Conservation (phyloP, 805 yeast species). For the Lachancea fermentati region DNA sequence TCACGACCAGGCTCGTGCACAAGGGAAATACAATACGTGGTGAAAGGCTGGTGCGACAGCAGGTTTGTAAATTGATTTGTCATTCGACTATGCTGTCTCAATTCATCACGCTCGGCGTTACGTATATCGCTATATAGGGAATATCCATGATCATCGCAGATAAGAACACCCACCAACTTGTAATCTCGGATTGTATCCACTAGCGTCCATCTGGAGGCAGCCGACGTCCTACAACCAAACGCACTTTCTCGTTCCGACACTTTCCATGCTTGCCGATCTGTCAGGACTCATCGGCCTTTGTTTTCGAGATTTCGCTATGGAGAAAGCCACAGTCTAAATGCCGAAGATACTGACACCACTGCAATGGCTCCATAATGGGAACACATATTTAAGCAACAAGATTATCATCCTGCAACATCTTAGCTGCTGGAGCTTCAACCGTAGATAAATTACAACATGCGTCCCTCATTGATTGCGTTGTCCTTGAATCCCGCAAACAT, state of each 20-base stretch:
- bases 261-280: no score
- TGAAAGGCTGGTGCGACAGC: constrained; percentile 32
- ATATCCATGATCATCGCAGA: not conserved
- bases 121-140: not conserved
- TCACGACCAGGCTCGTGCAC: constrained; percentile 3
- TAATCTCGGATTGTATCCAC: no score
- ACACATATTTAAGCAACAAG: no score
- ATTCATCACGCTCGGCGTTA: not conserved
- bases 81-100: not conserved
- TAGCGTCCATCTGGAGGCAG: no score
- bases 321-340: not conserved
- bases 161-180: not conserved
- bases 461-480: not conserved
- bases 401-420: no score
- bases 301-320: not conserved
- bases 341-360: not conserved
- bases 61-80: constrained; percentile 14
- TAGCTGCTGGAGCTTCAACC: not conserved
- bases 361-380: no score
- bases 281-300: no score
- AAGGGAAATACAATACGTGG: constrained; percentile 28
- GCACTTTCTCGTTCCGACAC: no score
- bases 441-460: not conserved
- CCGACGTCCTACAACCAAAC: no score
- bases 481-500: constrained; percentile 7